Base-by-base conservation (phyloP, 345 rosid genomes). In the Punica granatum region DNA sequence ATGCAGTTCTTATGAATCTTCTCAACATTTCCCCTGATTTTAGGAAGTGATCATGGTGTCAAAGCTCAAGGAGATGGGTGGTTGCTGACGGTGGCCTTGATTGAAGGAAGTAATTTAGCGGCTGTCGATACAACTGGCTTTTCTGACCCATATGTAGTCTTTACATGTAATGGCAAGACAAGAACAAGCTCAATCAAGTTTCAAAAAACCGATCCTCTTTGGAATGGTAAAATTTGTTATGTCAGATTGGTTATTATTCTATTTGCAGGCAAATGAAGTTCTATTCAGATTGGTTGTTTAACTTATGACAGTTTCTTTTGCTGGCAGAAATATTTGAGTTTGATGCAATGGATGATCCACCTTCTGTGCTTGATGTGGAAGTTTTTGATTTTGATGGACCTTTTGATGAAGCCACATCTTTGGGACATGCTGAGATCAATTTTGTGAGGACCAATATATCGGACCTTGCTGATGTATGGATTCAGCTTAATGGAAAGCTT, bases 31-130 rank as follows among this genome's bases (percentile, higher is more conserved):
- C 14, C 31, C 37, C 18, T 31, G 3, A 42, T 26, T 68, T 35
- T 58, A 93, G 99, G 92, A 36, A 84, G 88, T 67, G 98, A 93
- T 85, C 97, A 90, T 76, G 98, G 98, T 72, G 73, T 90, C 69
- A 93, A 85, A 84, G 97, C 98, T 36, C 97, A 82, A 81, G 98
- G 98, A 35, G 92, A 89, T 72, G 99, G 99, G 66, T 93, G 99
- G 97, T 68, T 93, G 70, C 86, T 90, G 66, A 93, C 99, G 51
- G 86, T 85, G 87, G 99, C 97, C 65, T 80, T 93, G 73, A 83
- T 93, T 48, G 92, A 89, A 74, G 99, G 97, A 75, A 83, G 76
- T 65, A 85, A 83, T 76, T 73, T 93, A 75, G 91, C 99, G 18
- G 84, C 99, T 67, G 96, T 90, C 60, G 96, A 93, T 84, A 78